Evolutionary conservation across 2,329 filamentous ascomycete genomes (phyloP).

Genomic region (Pyricularia pennisetigena): DNA sequence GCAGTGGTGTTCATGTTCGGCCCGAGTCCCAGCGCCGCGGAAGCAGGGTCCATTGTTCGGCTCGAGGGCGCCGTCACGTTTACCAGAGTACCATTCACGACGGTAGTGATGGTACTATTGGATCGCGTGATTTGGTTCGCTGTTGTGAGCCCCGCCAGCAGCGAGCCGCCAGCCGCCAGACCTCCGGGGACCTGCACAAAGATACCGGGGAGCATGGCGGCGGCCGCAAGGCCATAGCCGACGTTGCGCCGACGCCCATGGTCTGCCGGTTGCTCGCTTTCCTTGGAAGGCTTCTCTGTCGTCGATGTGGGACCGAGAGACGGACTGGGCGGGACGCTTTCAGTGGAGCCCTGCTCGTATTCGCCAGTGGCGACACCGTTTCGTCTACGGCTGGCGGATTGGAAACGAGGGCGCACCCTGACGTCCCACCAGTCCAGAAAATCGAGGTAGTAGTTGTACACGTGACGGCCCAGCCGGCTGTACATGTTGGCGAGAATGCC

Average conservation of each 20-base stretch:
- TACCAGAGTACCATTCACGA: constrained; percentile 1
- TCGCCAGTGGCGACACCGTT: background rate
- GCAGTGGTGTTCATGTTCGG: background rate
- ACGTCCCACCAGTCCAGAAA: constrained; percentile 43
- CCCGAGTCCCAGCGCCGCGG: background rate
- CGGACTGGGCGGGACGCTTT: background rate
- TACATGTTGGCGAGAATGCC: constrained; percentile 74
- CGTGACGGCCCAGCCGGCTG: constrained; percentile 52
- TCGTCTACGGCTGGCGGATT: background rate
- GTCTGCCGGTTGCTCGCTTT: background rate
- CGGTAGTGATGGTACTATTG: background rate
- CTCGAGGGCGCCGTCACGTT: background rate
- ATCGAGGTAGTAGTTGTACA: constrained; percentile 45
- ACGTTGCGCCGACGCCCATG: constrained; percentile 16
- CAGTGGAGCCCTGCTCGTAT: constrained; percentile 1
- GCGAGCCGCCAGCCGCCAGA: constrained; percentile 48
- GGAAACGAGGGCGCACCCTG: constrained; percentile 27
- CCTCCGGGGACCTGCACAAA: constrained; percentile 61
- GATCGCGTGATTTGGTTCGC: constrained; percentile 41
- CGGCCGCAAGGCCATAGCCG: constrained; percentile 72
- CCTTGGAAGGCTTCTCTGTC: background rate
- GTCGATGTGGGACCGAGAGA: background rate
- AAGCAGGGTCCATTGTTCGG: background rate
- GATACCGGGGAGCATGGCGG: constrained; percentile 78
- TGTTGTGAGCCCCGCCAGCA: constrained; percentile 46